A percentile compares a stretch with the other conserved stretches of the same genome.
phyloP scores from a whole-genome alignment of 1,284 basidiomycete genomes.

The Inonotus obliquus region DNA sequence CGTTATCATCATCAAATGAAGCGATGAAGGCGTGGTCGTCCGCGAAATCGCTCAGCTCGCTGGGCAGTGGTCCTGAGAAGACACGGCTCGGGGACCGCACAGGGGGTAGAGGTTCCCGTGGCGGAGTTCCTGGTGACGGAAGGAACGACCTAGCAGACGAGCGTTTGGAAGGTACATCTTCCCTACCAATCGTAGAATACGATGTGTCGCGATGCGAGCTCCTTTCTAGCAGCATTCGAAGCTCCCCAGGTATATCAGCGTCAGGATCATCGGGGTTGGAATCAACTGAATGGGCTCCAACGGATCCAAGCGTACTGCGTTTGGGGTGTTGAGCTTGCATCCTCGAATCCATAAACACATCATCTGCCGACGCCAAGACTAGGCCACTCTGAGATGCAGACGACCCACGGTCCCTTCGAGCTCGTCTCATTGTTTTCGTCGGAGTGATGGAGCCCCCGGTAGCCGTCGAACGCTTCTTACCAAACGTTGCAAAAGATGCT shows the following conservation, averaged over 20 bases:
- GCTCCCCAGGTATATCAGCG: slow-evolving; percentile 72
- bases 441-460: slow-evolving; percentile 31
- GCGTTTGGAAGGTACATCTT: slow-evolving; percentile 1
- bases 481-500: slow-evolving; percentile 45
- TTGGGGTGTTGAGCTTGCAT: slow-evolving; percentile 54
- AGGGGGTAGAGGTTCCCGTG: slow-evolving; percentile 37
- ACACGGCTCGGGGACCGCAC: slow-evolving; percentile 27
- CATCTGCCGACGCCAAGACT: slow-evolving; percentile 8
- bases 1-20: slow-evolving; percentile 43
- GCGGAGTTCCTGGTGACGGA: slow-evolving; percentile 40
- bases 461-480: slow-evolving; percentile 35
- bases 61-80: slow-evolving; percentile 42
- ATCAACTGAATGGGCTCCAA: slow-evolving; percentile 37
- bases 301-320: slow-evolving; percentile 57
- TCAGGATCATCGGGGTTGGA: slow-evolving; percentile 56
- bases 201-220: slow-evolving; percentile 39
- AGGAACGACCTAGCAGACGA: slow-evolving; percentile 7
- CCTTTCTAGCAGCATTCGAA: slow-evolving; percentile 56
- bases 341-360: slow-evolving; percentile 43
- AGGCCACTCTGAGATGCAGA: slow-evolving; percentile 28
- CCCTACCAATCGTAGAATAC: slow-evolving; percentile 24
- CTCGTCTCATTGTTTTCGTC: slow-evolving; percentile 35
- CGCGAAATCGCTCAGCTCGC: slow-evolving; percentile 37
- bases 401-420: slow-evolving; percentile 31
- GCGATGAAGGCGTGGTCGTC: slow-evolving; percentile 40